A percentile compares a stretch with the other conserved stretches of the same genome.
Evolutionary conservation across 2,329 filamentous ascomycete species (phyloP).

Genomic region (Neobulgaria alba): DNA sequence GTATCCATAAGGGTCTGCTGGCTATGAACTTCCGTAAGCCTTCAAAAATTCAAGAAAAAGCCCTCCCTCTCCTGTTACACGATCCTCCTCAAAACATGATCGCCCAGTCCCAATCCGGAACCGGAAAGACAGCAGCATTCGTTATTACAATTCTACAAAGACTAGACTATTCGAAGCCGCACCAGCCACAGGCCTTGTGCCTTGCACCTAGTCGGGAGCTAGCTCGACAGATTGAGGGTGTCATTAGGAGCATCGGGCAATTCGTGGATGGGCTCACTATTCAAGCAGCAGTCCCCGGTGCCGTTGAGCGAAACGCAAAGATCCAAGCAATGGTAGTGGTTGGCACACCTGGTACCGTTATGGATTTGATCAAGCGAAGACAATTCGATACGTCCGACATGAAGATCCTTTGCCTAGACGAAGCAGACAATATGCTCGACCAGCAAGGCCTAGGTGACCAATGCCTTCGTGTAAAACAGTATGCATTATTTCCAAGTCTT

Average conservation of each 20-base stretch:
- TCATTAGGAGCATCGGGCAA: slow-evolving; percentile 74
- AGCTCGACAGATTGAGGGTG: slow-evolving; percentile 85
- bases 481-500: slow-evolving; percentile 29
- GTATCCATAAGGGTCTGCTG: slow-evolving; percentile 69
- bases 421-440: slow-evolving; percentile 98
- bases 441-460: slow-evolving; percentile 93
- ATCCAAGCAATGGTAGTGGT: slow-evolving; percentile 76
- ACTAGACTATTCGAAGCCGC: slow-evolving; percentile 61
- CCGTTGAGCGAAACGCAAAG: slow-evolving; percentile 56
- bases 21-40: slow-evolving; percentile 86
- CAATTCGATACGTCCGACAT: slow-evolving; percentile 65
- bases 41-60: slow-evolving; percentile 95
- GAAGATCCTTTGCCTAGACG: slow-evolving; percentile 82
- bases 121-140: slow-evolving; percentile 95
- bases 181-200: slow-evolving; percentile 75
- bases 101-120: slow-evolving; percentile 97
- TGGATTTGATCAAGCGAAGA: slow-evolving; percentile 73
- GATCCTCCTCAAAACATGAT: slow-evolving; percentile 92
- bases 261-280: slow-evolving; percentile 71
- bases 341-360: slow-evolving; percentile 87
- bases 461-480: slow-evolving; percentile 83
- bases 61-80: slow-evolving; percentile 77
- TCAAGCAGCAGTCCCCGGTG: slow-evolving; percentile 75
- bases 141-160: slow-evolving; percentile 85
- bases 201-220: slow-evolving; percentile 91